A percentile compares a stretch with the other conserved stretches of the same genome.
Conservation (phyloP, 352 stramenopile species). For the Globisporangium viniferum region DNA sequence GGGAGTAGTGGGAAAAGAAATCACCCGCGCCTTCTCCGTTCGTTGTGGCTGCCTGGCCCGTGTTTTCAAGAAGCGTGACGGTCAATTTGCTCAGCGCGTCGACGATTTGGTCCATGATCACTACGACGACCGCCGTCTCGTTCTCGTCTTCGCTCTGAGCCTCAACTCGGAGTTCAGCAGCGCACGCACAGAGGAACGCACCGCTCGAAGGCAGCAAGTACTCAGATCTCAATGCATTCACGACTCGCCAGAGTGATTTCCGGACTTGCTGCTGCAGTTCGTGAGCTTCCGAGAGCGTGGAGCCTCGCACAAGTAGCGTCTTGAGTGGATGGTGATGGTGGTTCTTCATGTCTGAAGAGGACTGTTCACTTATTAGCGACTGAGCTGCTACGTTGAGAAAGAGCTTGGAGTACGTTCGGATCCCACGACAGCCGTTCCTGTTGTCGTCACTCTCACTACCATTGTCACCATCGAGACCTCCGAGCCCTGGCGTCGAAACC, state of each 20-base stretch:
- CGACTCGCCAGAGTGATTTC: neutral
- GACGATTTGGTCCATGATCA: neutral
- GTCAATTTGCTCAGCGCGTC: constrained; percentile 10
- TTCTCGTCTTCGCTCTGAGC: neutral
- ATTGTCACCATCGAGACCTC: neutral
- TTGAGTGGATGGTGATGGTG: neutral
- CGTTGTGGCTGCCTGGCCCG: neutral
- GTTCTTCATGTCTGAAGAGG: neutral
- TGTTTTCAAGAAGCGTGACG: constrained; percentile 12
- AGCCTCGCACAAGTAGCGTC: constrained; percentile 13
- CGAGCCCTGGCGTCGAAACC: neutral
- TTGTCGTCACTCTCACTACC: neutral
- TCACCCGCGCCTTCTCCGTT: neutral
- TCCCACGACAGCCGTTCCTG: neutral
- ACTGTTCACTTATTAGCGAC: neutral
- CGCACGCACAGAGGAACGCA: constrained; percentile 11
- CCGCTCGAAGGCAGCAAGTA: constrained; percentile 15
- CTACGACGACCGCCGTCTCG: neutral
- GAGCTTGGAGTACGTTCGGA: neutral
- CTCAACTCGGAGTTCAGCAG: constrained; percentile 1
- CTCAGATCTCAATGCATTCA: constrained; percentile 2
- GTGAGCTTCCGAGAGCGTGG: neutral
- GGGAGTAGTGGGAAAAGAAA: neutral
- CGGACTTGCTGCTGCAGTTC: constrained; percentile 9
- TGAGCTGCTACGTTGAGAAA: neutral